Evolutionary conservation across 1,139 yeast species (phyloP), one percentile per base, ranked within the genome.

Genomic region (Geotrichum fermentans): DNA sequence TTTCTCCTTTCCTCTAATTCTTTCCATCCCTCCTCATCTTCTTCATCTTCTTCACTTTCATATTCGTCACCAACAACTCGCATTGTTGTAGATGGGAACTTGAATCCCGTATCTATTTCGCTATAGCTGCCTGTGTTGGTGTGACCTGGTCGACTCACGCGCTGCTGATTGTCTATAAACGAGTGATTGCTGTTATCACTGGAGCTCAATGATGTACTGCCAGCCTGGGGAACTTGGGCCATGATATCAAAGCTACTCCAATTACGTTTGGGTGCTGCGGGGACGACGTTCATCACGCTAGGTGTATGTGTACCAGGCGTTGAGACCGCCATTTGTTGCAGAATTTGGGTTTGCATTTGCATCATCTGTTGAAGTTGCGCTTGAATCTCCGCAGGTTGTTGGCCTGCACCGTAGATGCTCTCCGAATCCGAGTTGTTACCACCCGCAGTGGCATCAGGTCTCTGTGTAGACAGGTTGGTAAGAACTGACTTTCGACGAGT

Each of bases 401-500:
- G n/a, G 16, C 21, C 8, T 7, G 10, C 14, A 30, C 18, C 22
- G 3, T 18, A 7, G 35, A 11, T 29, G 43, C 10, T 18, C 4
- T 30, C 34, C 17, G 34, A 29, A n/a, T 36, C 36, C 22, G 47
- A 37, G n/a, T 18, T 17, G 18, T 50, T 30, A 13, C 44, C 20
- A 6, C 41, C 43, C 14, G 24, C 18, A 32, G 44, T 16, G 4
- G 52, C 54, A 45, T 49, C 38, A 51, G 57, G 55, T 52, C 51
- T 50, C 54, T 42, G 47, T 11, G 45, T 43, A 2, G 45, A 40
- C 10, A 46, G 6, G 28, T 13, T 43, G 28, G 38, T 42, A 40
- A 45, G 30, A 22, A 43, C 22, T 14, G 45, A 35, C 37, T 62
- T 60, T 24, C 72, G 60, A 13, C 63, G 58, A 26, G 56, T 51